Percentiles rank a stretch among this genome's conserved stretches.
Conservation (phyloP, 2,329 filamentous ascomycete species). For the Trichoderma hamatum region DNA sequence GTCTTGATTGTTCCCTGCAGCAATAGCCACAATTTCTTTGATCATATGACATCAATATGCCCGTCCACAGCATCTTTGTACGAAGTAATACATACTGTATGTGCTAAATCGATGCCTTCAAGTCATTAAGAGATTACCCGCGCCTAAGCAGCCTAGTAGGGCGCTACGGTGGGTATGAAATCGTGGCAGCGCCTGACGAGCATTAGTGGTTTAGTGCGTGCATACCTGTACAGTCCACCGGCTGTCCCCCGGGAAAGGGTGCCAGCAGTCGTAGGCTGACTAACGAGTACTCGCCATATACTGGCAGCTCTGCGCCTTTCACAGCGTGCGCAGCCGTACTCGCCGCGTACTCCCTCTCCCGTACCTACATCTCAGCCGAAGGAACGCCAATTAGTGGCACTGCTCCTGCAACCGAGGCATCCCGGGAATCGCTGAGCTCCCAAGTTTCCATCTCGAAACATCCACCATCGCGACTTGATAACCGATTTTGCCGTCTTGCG, state of each 20-base stretch:
- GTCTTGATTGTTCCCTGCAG: not conserved
- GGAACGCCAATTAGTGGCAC: conserved; percentile 13
- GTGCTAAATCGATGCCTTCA: not conserved
- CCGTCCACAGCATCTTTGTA: not conserved
- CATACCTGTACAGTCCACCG: not conserved
- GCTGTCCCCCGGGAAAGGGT: not conserved
- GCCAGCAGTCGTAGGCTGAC: not conserved
- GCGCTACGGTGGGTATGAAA: not conserved
- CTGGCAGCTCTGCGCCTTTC: not conserved
- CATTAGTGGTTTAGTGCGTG: not conserved
- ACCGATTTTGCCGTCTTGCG: not conserved
- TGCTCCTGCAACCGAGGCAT: conserved; percentile 21
- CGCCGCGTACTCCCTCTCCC: not conserved
- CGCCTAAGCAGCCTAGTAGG: not conserved
- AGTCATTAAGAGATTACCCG: not conserved
- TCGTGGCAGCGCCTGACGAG: not conserved
- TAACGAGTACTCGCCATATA: not conserved
- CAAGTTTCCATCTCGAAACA: not conserved
- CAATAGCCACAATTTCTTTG: not conserved
- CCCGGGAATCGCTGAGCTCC: conserved; percentile 2
- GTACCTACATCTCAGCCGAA: conserved; percentile 8
- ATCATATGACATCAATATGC: not conserved
- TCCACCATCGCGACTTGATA: conserved; percentile 17
- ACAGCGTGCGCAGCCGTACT: not conserved
- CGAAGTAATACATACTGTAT: not conserved